phyloP scores from a whole-genome alignment of 2,329 filamentous ascomycete genomes.

The Fusarium clavum region DNA sequence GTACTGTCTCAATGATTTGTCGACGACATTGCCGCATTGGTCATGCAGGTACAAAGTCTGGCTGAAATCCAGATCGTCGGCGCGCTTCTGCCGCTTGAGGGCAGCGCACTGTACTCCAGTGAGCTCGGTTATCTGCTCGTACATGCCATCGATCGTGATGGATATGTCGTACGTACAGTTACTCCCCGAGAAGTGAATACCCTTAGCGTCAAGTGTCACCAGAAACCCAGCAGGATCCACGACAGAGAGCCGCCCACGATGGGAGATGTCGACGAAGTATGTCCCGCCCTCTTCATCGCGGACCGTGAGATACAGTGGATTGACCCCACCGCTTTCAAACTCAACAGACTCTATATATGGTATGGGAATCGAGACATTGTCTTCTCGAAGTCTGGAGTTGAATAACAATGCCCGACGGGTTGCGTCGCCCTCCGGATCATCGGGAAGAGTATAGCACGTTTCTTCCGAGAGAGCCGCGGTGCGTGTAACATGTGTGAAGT shows the following conservation, averaged over 20 bases:
- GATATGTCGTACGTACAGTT: constrained; percentile 51
- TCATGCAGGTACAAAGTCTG: constrained; percentile 51
- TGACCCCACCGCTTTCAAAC: constrained; percentile 49
- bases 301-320: constrained; percentile 51
- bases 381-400: constrained; percentile 47
- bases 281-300: constrained; percentile 46
- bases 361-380: constrained; percentile 49
- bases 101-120: constrained; percentile 50
- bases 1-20: constrained; percentile 43
- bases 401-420: constrained; percentile 48
- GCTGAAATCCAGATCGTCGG: constrained; percentile 47
- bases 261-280: constrained; percentile 52
- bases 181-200: constrained; percentile 52
- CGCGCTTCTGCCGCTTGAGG: constrained; percentile 35
- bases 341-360: constrained; percentile 54
- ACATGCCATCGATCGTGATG: constrained; percentile 50
- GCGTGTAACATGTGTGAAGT: constrained; percentile 51
- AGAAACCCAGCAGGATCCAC: constrained; percentile 48
- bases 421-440: constrained; percentile 37
- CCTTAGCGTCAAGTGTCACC: constrained; percentile 49
- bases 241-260: constrained; percentile 48
- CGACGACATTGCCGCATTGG: constrained; percentile 51
- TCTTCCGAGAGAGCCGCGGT: constrained; percentile 44
- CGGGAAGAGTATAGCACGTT: constrained; percentile 50
- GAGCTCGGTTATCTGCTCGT: constrained; percentile 49